Percentiles rank a stretch among this genome's conserved stretches.
Conservation (phyloP, 208 protist species). For the Trichomonas tenax region DNA sequence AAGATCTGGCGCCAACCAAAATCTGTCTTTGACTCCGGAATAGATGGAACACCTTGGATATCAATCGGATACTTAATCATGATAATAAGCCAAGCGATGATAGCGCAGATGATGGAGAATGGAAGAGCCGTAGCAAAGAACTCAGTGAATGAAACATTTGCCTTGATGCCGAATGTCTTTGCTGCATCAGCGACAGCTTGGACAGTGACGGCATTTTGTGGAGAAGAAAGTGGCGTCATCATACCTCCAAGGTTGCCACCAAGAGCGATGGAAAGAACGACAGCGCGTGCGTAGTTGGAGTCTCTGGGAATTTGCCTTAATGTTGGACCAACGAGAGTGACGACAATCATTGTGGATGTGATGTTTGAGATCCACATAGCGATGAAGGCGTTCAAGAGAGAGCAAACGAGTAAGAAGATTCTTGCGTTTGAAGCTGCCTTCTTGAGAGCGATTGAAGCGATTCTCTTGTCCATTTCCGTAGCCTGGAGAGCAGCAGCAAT, state of each 20-base stretch:
- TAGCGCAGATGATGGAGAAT: not conserved
- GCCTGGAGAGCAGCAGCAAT: not conserved
- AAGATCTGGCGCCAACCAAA: not conserved
- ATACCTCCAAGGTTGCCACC: constrained; percentile 6
- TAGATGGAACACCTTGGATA: not conserved
- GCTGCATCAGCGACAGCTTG: not conserved
- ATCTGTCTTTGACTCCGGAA: not conserved
- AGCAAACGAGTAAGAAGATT: not conserved
- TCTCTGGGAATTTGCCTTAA: not conserved
- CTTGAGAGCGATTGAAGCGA: not conserved
- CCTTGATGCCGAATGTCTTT: not conserved
- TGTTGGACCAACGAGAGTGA: not conserved
- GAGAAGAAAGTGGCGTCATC: constrained; percentile 5
- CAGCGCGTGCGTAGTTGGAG: not conserved
- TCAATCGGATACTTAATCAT: not conserved
- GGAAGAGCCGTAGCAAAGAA: constrained; percentile 11
- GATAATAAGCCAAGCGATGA: not conserved
- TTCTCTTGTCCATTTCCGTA: constrained; percentile 9
- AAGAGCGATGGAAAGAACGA: not conserved
- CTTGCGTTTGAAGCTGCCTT: not conserved
- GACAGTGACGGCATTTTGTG: constrained; percentile 12
- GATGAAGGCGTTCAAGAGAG: not conserved
- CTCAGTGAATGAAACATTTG: not conserved
- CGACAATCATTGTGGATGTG: not conserved
- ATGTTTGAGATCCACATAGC: constrained; percentile 19